phyloP scores from a whole-genome alignment of 441 rosid species.

The Rhodomyrtus psidioides region DNA sequence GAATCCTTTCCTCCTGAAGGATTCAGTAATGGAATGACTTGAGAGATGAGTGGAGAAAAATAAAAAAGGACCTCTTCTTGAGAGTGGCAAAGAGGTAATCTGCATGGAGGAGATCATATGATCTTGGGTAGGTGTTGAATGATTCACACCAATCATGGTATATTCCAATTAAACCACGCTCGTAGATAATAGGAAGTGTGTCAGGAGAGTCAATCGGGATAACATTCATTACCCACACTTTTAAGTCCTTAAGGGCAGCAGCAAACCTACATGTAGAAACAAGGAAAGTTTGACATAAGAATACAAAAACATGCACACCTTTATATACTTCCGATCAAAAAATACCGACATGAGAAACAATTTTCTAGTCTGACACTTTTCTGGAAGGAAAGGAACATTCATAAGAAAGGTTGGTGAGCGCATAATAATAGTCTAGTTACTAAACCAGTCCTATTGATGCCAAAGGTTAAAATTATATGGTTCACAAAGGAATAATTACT shows the following conservation, averaged over 20 bases:
- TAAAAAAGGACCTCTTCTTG: conserved; percentile 5
- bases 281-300: conserved; percentile 33
- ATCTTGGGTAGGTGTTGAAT: conserved; percentile 13
- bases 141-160: conserved; percentile 19
- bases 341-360: not conserved
- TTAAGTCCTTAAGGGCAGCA: conserved; percentile 14
- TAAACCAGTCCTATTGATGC: not conserved
- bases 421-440: not conserved
- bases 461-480: not conserved
- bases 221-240: conserved; percentile 15
- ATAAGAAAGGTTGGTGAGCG: not conserved
- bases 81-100: conserved; percentile 23
- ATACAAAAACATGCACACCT: not conserved
- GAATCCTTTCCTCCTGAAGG: not conserved
- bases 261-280: conserved; percentile 9
- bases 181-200: conserved; percentile 15
- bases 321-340: not conserved
- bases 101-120: conserved; percentile 8
- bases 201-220: conserved; percentile 12
- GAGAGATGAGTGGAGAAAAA: not conserved
- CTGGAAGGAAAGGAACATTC: not conserved
- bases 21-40: not conserved
- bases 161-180: conserved; percentile 14
- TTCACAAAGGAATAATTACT: not conserved
- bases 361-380: not conserved